Conservation (phyloP, 1,139 yeast species). For the Debaryomycetaceae sp. region DNA sequence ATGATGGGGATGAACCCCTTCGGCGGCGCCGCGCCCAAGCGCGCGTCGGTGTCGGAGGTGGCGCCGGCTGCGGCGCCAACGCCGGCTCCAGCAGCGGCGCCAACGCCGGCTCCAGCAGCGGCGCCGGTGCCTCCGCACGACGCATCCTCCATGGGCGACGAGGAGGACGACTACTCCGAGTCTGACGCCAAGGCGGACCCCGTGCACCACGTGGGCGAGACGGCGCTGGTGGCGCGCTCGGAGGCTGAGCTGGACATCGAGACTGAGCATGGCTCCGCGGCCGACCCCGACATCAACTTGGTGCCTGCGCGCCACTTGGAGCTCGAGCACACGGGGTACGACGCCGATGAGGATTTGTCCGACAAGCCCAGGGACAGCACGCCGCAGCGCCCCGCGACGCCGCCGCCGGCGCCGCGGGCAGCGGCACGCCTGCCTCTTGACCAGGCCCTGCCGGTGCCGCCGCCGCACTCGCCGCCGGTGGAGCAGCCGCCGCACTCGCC, state of each 20-base stretch:
- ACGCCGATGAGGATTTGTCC: conserved; percentile 42
- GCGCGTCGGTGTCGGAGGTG: conserved; percentile 12
- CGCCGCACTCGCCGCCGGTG: conserved; percentile 12
- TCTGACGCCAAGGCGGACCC: conserved; percentile 18
- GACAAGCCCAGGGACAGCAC: conserved; percentile 18
- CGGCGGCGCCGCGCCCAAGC: conserved; percentile 9
- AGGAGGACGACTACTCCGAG: conserved; percentile 25
- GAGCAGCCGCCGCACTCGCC: conserved; percentile 13
- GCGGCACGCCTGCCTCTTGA: conserved; percentile 10
- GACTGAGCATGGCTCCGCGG: conserved; percentile 8
- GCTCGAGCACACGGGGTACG: conserved; percentile 37
- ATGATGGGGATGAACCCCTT: conserved; percentile 62
- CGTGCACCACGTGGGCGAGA: conserved; percentile 4
- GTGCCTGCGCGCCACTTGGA: conserved; percentile 14
- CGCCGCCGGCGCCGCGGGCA: conserved; percentile 13
- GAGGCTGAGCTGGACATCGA: conserved; percentile 5
- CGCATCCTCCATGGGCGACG: conserved; percentile 19
- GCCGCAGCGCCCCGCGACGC: conserved; percentile 10
- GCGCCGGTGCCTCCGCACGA: conserved; percentile 12
- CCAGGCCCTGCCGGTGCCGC: conserved; percentile 9
- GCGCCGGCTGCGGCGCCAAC: conserved; percentile 43
- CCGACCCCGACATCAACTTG: conserved; percentile 16
- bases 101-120: conserved; percentile 12
- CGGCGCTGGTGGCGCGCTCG: conserved; percentile 1
- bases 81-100: conserved; percentile 10